Conservation (phyloP, 495 filamentous ascomycete species). For the Hyaloscypha hepaticicola region DNA sequence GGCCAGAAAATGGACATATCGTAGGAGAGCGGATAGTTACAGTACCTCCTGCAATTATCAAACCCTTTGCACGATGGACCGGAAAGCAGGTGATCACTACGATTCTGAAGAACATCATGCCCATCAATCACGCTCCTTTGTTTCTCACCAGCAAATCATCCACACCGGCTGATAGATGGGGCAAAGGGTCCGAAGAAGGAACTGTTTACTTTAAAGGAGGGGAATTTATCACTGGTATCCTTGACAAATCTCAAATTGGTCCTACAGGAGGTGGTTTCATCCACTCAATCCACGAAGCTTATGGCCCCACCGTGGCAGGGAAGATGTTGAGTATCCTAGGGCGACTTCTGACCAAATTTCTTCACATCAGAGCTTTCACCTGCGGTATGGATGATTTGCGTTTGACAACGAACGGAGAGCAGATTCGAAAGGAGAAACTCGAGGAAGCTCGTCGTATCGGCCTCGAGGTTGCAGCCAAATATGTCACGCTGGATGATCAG, state of each 20-base stretch:
- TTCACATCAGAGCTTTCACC: conserved; percentile 91
- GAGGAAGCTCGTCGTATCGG: conserved; percentile 70
- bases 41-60: conserved; percentile 76
- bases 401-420: conserved; percentile 79
- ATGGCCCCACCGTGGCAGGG: conserved; percentile 83
- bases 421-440: conserved; percentile 65
- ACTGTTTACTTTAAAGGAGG: conserved; percentile 84
- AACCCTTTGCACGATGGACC: conserved; percentile 86
- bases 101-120: conserved; percentile 87
- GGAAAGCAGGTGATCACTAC: conserved; percentile 97
- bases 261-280: conserved; percentile 84
- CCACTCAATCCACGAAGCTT: conserved; percentile 89
- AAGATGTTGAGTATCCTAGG: conserved; percentile 86
- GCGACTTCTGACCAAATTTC: conserved; percentile 80
- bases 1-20: conserved; percentile 87
- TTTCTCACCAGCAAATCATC: conserved; percentile 77
- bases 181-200: conserved; percentile 56
- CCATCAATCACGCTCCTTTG: conserved; percentile 69
- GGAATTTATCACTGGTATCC: conserved; percentile 83
- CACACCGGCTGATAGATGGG: conserved; percentile 75
- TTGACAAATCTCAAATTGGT: conserved; percentile 95
- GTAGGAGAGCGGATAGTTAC: conserved; percentile 67
- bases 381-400: conserved; percentile 97
- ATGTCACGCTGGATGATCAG: conserved; percentile 78
- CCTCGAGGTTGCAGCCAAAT: conserved; percentile 79